phyloP scores from a whole-genome alignment of 129 eudicot species.

The Escallonia herrerae region DNA sequence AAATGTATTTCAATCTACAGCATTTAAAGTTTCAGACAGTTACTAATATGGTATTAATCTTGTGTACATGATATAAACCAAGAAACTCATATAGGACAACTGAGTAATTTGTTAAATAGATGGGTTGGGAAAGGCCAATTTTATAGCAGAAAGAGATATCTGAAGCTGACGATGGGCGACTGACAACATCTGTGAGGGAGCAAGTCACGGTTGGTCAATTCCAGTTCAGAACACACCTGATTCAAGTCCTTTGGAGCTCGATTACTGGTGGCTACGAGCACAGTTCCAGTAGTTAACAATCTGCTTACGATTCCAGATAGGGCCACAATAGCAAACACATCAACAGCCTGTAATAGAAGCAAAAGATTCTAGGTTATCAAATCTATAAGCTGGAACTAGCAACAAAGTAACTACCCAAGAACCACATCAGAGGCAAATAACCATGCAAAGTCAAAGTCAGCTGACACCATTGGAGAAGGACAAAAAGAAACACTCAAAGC shows the following conservation, averaged over 20 bases:
- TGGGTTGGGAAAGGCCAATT: no score
- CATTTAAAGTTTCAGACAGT: background rate
- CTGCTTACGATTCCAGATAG: conserved; percentile 95
- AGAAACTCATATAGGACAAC: background rate
- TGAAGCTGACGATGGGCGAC: background rate
- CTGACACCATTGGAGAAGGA: background rate
- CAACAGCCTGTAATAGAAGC: conserved; percentile 70
- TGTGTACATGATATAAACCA: background rate
- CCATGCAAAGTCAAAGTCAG: no score
- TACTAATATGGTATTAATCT: background rate
- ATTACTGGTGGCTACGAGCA: conserved; percentile 98
- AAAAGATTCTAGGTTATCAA: conserved; percentile 11
- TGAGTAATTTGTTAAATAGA: background rate
- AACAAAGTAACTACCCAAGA: background rate
- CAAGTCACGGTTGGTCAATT: no score
- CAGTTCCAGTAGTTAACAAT: conserved; percentile 86
- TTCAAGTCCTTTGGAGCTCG: conserved; percentile 90
- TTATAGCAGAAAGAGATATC: background rate
- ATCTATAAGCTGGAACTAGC: background rate
- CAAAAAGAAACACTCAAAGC: background rate
- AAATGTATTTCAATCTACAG: background rate
- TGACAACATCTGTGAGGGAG: background rate
- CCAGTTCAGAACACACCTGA: conserved; percentile 41
- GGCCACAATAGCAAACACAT: conserved; percentile 95
- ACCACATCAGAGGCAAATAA: no score